A percentile compares a stretch with the other conserved stretches of the same genome.
Evolutionary conservation across 352 stramenopile genomes (phyloP).

Genomic region (Pythium dissimile): DNA sequence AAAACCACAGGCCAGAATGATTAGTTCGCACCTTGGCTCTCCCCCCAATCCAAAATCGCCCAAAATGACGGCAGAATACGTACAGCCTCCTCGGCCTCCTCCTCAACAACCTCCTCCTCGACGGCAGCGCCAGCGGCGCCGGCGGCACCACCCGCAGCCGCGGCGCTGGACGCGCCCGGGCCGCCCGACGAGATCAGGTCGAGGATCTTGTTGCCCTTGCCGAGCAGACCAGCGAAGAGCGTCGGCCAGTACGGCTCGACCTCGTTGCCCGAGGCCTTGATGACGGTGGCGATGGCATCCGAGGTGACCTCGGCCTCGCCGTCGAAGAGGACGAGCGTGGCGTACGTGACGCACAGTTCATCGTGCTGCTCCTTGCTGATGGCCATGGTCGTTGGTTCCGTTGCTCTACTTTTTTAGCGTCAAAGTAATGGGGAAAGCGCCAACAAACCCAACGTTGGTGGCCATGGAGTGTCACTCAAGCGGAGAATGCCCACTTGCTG

Average conservation of each 20-base stretch:
- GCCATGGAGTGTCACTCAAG: not conserved
- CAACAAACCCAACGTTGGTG: too few species aligned
- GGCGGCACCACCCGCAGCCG: conserved; percentile 34
- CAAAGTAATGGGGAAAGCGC: conserved; percentile 2
- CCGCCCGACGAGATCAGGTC: conserved; percentile 77
- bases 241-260: conserved; percentile 84
- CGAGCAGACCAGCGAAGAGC: conserved; percentile 66
- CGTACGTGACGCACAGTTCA: conserved; percentile 82
- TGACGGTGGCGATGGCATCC: conserved; percentile 57
- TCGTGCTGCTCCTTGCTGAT: conserved; percentile 86
- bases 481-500: not conserved
- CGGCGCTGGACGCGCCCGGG: conserved; percentile 31
- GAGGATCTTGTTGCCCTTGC: conserved; percentile 76
- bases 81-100: conserved; percentile 64
- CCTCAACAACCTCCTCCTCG: conserved; percentile 43
- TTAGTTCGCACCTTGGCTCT: not conserved
- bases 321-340: conserved; percentile 82
- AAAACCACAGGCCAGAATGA: not conserved
- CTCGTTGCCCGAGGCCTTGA: conserved; percentile 78
- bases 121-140: conserved; percentile 32
- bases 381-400: conserved; percentile 57
- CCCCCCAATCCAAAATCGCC: not conserved
- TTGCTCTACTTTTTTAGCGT: conserved; percentile 21
- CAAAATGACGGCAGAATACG: conserved; percentile 9
- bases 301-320: conserved; percentile 80